phyloP scores from a whole-genome alignment of 352 stramenopile species.

The Achlya hypogyna region DNA sequence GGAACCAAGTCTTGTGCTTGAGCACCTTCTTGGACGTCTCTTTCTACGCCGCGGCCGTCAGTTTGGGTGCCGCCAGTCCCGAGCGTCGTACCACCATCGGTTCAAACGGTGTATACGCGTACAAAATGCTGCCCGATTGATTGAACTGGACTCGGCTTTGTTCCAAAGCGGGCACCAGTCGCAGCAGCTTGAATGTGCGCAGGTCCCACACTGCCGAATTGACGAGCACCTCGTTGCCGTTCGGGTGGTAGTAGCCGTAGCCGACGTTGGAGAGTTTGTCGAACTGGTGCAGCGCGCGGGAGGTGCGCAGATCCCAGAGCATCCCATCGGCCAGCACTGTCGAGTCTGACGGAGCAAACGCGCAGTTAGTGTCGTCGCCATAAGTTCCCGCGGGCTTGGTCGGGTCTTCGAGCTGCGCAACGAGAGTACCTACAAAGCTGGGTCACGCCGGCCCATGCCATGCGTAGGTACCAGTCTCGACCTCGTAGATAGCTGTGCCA shows the following conservation, averaged over 20 bases:
- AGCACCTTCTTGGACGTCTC: conserved; percentile 31
- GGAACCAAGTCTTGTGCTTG: conserved; percentile 79
- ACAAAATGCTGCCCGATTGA: conserved; percentile 54
- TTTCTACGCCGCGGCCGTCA: not conserved
- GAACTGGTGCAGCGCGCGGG: conserved; percentile 77
- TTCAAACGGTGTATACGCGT: conserved; percentile 64
- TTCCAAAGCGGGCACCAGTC: conserved; percentile 80
- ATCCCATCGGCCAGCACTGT: conserved; percentile 74
- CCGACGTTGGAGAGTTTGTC: conserved; percentile 82
- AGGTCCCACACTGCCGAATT: conserved; percentile 87
- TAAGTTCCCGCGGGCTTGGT: conserved; percentile 62
- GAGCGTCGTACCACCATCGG: not conserved
- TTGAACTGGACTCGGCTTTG: conserved; percentile 76
- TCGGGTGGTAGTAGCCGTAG: conserved; percentile 78
- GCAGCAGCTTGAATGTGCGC: conserved; percentile 72
- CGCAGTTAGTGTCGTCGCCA: conserved; percentile 65
- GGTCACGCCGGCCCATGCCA: not conserved
- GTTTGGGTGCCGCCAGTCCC: not conserved
- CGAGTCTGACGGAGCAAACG: conserved; percentile 58
- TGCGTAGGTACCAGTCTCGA: not conserved
- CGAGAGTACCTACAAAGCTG: conserved; percentile 26
- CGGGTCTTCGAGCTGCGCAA: conserved; percentile 52
- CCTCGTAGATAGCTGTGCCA: conserved; percentile 14
- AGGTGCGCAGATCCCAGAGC: conserved; percentile 68
- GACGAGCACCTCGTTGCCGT: conserved; percentile 82